phyloP scores from a whole-genome alignment of 169 alveolate genomes.

The Cryptosporidium ubiquitum region DNA sequence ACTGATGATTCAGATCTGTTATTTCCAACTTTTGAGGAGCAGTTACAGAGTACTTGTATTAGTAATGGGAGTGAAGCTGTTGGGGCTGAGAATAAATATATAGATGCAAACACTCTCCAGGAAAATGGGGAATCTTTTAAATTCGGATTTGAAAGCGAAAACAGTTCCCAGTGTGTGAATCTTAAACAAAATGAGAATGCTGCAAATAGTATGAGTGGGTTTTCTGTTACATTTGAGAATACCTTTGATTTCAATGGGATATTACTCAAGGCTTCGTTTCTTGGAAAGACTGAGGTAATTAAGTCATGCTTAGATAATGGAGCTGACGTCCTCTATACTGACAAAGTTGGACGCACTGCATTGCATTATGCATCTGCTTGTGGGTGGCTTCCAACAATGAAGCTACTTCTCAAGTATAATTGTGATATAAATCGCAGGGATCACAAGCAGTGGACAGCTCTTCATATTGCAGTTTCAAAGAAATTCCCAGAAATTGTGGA shows the following conservation, averaged over 20 bases:
- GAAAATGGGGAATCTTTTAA: neutral
- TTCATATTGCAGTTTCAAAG: conserved; percentile 87
- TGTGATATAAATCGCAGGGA: conserved; percentile 84
- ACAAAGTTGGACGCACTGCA: conserved; percentile 88
- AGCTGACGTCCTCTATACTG: conserved; percentile 81
- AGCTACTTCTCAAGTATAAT: conserved; percentile 78
- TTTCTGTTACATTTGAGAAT: neutral
- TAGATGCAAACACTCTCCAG: neutral
- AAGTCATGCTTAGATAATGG: conserved; percentile 77
- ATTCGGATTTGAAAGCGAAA: conserved; percentile 5
- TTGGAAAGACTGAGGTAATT: conserved; percentile 82
- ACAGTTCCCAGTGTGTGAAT: neutral
- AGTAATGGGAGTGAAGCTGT: neutral
- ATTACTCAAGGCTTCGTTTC: conserved; percentile 82
- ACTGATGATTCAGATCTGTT: conserved; percentile 46
- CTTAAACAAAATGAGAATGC: neutral
- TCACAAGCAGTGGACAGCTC: conserved; percentile 86
- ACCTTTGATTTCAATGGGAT: conserved; percentile 76
- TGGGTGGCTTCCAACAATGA: conserved; percentile 82
- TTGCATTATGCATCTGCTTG: conserved; percentile 87
- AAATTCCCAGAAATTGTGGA: conserved; percentile 84
- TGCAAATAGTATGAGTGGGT: neutral
- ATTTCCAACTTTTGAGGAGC: neutral
- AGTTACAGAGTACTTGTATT: neutral
- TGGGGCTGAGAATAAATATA: neutral